Conservation (phyloP, 2,329 filamentous ascomycete genomes). For the Epichloe gansuensis region DNA sequence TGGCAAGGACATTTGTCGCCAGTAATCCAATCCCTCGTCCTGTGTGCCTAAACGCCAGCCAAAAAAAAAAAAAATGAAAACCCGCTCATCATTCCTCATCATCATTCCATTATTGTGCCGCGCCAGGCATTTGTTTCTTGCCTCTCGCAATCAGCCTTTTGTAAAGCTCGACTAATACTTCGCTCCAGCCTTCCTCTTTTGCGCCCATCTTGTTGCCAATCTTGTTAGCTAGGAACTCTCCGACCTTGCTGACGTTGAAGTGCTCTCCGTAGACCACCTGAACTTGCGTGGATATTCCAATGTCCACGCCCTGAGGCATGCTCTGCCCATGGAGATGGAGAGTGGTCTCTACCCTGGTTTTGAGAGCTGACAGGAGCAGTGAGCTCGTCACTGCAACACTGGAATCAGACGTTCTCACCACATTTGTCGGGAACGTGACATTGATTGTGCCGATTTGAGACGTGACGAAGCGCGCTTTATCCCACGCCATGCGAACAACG, state of each 20-base stretch:
- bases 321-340: constrained; percentile 41
- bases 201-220: constrained; percentile 30
- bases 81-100: constrained; percentile 9
- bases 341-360: constrained; percentile 54
- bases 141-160: constrained; percentile 43
- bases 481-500: constrained; percentile 52
- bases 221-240: constrained; percentile 50
- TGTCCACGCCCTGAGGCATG: constrained; percentile 36
- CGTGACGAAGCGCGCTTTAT: constrained; percentile 45
- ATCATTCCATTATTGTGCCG: constrained; percentile 17
- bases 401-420: constrained; percentile 51
- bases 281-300: constrained; percentile 41
- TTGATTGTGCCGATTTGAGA: constrained; percentile 49
- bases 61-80: constrained; percentile 1
- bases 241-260: constrained; percentile 63
- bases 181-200: constrained; percentile 36
- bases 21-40: not conserved
- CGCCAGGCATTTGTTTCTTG: constrained; percentile 26
- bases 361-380: constrained; percentile 49
- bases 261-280: constrained; percentile 64
- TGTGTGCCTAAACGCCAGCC: constrained; percentile 6
- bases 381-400: constrained; percentile 47
- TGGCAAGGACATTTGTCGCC: not conserved
- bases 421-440: constrained; percentile 50
- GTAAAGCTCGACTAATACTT: constrained; percentile 41